Evolutionary conservation across 192 early-diverging fungal genomes (phyloP).

Genomic region (Coemansia sp.): DNA sequence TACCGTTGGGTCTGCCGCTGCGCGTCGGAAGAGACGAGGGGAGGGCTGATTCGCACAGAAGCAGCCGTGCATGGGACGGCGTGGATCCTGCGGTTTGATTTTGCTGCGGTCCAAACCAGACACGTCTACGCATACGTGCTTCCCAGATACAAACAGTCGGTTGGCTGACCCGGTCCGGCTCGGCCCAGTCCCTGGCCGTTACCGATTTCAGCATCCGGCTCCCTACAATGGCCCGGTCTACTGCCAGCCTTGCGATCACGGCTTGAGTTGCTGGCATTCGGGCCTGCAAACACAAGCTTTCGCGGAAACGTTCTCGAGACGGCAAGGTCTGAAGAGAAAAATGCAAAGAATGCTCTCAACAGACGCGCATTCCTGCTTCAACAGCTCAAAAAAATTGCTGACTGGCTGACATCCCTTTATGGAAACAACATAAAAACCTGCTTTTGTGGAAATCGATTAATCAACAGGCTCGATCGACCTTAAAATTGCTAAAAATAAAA

Average conservation of each 20-base stretch:
- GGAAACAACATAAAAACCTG: not conserved
- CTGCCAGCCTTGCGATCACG: not conserved
- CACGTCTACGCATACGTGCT: not conserved
- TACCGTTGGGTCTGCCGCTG: no score
- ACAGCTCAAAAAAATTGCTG: no score
- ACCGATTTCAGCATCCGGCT: no score
- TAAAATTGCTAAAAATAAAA: no score
- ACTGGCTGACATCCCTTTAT: no score
- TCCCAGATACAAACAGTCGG: no score
- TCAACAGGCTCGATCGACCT: no score
- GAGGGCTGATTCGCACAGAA: no score
- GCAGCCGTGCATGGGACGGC: no score
- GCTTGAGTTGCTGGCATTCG: not conserved
- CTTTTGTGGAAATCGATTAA: not conserved
- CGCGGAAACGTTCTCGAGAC: not conserved
- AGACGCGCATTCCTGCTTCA: not conserved
- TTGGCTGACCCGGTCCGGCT: no score
- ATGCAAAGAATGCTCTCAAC: not conserved
- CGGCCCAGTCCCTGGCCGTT: no score
- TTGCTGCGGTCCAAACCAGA: not conserved
- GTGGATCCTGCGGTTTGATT: not conserved
- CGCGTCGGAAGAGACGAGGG: no score
- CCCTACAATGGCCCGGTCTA: not conserved
- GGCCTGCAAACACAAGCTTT: not conserved
- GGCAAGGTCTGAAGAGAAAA: not conserved